Evolutionary conservation across 2,329 filamentous ascomycete genomes (phyloP).

Genomic region (Raffaelea albimanens): DNA sequence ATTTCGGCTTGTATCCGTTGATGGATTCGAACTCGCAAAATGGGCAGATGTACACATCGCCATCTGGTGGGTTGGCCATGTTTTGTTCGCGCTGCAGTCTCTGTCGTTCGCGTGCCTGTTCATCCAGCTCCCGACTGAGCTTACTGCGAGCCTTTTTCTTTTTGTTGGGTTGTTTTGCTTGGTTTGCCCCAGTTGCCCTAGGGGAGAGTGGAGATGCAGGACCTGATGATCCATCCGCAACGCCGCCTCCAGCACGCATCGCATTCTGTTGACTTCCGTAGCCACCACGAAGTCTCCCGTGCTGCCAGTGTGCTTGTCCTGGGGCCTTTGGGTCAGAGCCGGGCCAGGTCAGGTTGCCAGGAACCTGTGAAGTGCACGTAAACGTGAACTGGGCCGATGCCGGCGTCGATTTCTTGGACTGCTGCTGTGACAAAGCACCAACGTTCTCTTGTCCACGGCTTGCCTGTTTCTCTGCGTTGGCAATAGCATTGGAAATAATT

Average conservation of each 20-base stretch:
- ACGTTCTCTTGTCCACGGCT: conserved; percentile 66
- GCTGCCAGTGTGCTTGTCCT: conserved; percentile 4
- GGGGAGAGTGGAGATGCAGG: not conserved
- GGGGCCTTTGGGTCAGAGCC: conserved; percentile 7
- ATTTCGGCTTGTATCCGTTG: conserved; percentile 76
- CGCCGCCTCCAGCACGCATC: not conserved
- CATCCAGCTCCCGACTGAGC: conserved; percentile 59
- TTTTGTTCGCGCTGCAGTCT: conserved; percentile 70
- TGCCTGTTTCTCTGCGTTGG: conserved; percentile 67
- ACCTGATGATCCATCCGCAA: not conserved
- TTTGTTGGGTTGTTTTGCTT: conserved; percentile 19
- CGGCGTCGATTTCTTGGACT: conserved; percentile 48
- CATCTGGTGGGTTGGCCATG: conserved; percentile 60
- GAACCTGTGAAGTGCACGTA: conserved; percentile 83
- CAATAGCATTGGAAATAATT: conserved; percentile 88
- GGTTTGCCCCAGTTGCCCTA: too few relatives aligned
- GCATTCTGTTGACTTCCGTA: not conserved
- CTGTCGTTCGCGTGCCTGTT: conserved; percentile 69
- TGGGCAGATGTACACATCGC: conserved; percentile 90
- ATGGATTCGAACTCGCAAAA: conserved; percentile 98
- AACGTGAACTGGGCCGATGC: conserved; percentile 91
- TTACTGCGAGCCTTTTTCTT: conserved; percentile 56
- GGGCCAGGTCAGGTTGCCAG: conserved; percentile 67
- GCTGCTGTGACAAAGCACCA: conserved; percentile 65
- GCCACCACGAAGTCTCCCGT: conserved; percentile 2